Conservation (phyloP, 169 alveolate genomes). For the Plasmodium knowlesi region DNA sequence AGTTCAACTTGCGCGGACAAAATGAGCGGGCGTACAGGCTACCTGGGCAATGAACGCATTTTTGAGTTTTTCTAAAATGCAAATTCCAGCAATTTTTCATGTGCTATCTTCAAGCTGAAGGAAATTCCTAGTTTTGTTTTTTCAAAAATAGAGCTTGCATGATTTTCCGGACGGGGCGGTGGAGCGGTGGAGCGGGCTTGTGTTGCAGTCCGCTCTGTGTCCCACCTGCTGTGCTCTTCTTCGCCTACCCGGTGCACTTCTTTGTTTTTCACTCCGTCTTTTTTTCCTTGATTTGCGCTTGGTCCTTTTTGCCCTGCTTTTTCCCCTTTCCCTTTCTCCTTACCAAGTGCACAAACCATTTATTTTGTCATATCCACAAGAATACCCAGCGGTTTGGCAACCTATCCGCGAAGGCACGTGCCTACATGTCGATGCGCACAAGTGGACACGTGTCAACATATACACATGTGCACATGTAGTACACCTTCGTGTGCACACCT, state of each 20-base stretch:
- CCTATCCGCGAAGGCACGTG: background rate
- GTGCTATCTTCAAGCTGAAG: slow-evolving; percentile 35
- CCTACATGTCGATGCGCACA: background rate
- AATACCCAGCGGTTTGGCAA: background rate
- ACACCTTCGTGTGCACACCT: background rate
- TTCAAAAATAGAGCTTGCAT: slow-evolving; percentile 44
- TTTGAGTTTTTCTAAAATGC: slow-evolving; percentile 18
- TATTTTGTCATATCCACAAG: slow-evolving; percentile 1
- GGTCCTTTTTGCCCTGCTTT: background rate
- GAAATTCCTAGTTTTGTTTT: slow-evolving; percentile 21
- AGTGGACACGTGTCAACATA: background rate
- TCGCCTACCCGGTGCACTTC: background rate
- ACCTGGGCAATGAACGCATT: slow-evolving; percentile 7
- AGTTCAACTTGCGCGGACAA: background rate
- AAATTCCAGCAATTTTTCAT: background rate
- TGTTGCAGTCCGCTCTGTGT: background rate
- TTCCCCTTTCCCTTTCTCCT: background rate
- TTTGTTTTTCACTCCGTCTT: background rate
- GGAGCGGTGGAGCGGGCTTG: slow-evolving; percentile 5
- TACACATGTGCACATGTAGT: slow-evolving; percentile 4
- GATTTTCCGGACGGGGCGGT: slow-evolving; percentile 9
- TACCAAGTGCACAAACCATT: background rate
- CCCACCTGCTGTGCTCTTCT: background rate
- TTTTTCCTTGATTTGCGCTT: background rate
- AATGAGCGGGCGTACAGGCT: background rate